These are phyloP conservation scores for Meyerozyma sp. DNA, from an alignment of 1,139 yeast species.

Conservation along the genomic window DNA sequence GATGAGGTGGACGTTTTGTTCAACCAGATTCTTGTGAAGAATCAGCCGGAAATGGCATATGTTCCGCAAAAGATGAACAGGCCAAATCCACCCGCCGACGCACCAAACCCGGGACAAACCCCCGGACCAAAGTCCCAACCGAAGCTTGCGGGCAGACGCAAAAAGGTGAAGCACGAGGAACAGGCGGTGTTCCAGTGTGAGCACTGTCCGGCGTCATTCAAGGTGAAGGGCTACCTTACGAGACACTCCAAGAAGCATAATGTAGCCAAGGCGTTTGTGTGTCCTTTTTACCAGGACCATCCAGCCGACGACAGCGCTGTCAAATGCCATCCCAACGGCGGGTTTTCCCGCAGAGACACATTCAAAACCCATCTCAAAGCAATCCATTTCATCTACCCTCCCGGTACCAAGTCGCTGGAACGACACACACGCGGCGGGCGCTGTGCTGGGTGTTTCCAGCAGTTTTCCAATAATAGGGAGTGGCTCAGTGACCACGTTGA, in stretches of 20 bases:
- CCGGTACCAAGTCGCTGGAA: conserved; percentile 48
- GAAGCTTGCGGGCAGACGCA: not conserved
- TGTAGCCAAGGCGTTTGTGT: conserved; percentile 44
- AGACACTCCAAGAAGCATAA: conserved; percentile 53
- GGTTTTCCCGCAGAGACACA: conserved; percentile 54
- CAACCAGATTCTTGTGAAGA: not conserved
- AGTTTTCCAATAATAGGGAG: conserved; percentile 39
- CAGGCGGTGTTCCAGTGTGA: conserved; percentile 28
- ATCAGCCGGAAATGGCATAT: not conserved
- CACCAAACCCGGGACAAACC: not conserved
- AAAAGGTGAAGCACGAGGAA: conserved; percentile 1
- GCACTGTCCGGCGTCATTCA: conserved; percentile 43
- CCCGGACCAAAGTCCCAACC: not conserved
- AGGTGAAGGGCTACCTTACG: conserved; percentile 53
- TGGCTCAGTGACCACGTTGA: conserved; percentile 52
- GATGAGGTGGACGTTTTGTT: conserved; percentile 1
- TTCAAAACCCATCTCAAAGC: conserved; percentile 55
- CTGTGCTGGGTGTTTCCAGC: conserved; percentile 54
- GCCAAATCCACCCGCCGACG: not conserved
- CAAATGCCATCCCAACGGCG: conserved; percentile 56
- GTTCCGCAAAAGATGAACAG: not conserved
- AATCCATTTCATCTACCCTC: conserved; percentile 54
- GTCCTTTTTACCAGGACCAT: conserved; percentile 46
- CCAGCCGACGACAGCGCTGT: conserved; percentile 26
- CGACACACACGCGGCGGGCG: conserved; percentile 42